Evolutionary conservation across 1,284 basidiomycete species (phyloP).

Genomic region (Melampsora abietis-canadensis): DNA sequence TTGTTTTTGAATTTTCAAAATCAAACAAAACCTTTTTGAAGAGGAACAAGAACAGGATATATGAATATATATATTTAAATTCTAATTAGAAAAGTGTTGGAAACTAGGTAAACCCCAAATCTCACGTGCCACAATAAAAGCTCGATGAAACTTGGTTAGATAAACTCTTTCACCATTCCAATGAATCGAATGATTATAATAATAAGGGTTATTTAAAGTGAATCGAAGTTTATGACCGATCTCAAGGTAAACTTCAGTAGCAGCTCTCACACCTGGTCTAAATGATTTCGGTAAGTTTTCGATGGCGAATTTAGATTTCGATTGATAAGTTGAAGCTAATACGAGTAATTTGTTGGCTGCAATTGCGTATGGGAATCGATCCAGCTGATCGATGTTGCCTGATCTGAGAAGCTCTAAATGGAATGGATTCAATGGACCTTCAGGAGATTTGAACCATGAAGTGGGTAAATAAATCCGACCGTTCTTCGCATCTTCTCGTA

Average conservation of each 20-base stretch:
- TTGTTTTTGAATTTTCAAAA: too few species aligned
- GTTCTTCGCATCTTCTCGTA: slow-evolving; percentile 54
- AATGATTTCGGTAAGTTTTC: slow-evolving; percentile 52
- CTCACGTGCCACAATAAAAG: slow-evolving; percentile 15
- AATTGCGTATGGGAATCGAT: slow-evolving; percentile 46
- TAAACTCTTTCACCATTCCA: slow-evolving; percentile 33
- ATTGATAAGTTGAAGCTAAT: slow-evolving; percentile 51
- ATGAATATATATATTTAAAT: too few species aligned
- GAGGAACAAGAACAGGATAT: too few species aligned
- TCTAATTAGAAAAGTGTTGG: not conserved
- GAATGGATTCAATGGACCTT: slow-evolving; percentile 30
- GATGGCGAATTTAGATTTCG: slow-evolving; percentile 49
- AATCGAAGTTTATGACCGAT: slow-evolving; percentile 50
- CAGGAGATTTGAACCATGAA: slow-evolving; percentile 46
- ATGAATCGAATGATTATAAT: not conserved
- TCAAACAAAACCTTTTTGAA: too few species aligned
- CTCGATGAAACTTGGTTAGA: slow-evolving; percentile 26
- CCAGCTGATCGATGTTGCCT: not conserved
- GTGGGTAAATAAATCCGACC: slow-evolving; percentile 56
- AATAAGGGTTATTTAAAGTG: not conserved
- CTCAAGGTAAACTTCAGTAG: slow-evolving; percentile 54
- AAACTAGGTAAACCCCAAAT: slow-evolving; percentile 20
- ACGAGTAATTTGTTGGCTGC: slow-evolving; percentile 50
- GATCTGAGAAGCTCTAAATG: slow-evolving; percentile 29
- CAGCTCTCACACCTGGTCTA: slow-evolving; percentile 53